Conservation (phyloP, 1,284 basidiomycete genomes). For the Microbotryum scabiosae region DNA sequence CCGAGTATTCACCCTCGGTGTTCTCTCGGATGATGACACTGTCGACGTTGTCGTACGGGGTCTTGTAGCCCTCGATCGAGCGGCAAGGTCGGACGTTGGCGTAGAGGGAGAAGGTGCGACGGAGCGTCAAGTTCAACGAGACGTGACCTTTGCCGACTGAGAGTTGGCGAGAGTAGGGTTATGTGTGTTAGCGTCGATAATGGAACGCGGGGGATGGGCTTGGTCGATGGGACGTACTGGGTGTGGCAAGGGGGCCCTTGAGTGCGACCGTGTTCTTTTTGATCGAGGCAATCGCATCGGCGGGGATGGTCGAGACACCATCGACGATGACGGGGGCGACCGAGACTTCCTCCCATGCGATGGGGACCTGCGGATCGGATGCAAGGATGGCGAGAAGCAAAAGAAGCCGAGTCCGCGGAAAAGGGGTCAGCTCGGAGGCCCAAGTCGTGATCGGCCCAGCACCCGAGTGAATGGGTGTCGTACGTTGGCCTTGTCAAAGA, state of each 20-base stretch:
- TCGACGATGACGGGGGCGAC: slow-evolving; percentile 88
- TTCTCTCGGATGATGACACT: slow-evolving; percentile 98
- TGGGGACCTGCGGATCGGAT: slow-evolving; percentile 61
- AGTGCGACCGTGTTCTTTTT: slow-evolving; percentile 96
- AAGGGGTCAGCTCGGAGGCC: not conserved
- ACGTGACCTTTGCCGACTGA: slow-evolving; percentile 97
- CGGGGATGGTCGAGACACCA: slow-evolving; percentile 95
- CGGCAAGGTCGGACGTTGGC: slow-evolving; percentile 96
- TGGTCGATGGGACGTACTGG: slow-evolving; percentile 52
- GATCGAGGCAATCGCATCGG: slow-evolving; percentile 79
- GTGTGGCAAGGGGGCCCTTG: slow-evolving; percentile 92
- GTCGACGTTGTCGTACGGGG: slow-evolving; percentile 96
- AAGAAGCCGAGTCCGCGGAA: too few relatives aligned
- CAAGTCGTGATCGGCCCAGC: not conserved
- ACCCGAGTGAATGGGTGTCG: slow-evolving; percentile 30
- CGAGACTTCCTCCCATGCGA: slow-evolving; percentile 97
- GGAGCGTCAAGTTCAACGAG: slow-evolving; percentile 91
- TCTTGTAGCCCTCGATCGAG: slow-evolving; percentile 95
- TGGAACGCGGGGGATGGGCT: not conserved
- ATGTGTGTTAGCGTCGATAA: not conserved
- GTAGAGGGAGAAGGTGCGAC: slow-evolving; percentile 95
- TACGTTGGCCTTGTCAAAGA: slow-evolving; percentile 80
- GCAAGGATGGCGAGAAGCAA: not conserved
- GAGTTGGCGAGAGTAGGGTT: slow-evolving; percentile 29
- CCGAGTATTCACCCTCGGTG: slow-evolving; percentile 99